Evolutionary conservation across 345 rosid genomes (phyloP), one percentile per base, ranked within the genome.

Genomic region (Melastoma malabathricum): DNA sequence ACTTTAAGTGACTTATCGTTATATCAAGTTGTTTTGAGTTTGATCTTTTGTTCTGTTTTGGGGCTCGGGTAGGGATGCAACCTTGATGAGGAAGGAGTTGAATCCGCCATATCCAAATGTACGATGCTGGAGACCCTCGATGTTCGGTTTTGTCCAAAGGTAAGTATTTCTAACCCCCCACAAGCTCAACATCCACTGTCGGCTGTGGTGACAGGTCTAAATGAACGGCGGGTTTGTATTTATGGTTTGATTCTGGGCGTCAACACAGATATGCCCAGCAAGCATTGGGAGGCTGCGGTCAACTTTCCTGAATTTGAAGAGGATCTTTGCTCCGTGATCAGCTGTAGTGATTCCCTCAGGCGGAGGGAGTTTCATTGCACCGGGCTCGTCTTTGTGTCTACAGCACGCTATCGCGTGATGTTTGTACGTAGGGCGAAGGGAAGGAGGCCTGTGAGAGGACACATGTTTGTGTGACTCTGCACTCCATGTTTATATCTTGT

Each of bases 91-190:
- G 83, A 77, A 61, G 79, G 73, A 16, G 77, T 87, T 49, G 88
- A 79, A 66, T 72, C 64, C 51, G 97, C 98, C 15, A 75, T 88
- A 62, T 77, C 84, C 10, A 78, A 68, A 46, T 92, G 98, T 68
- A 62, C 60, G 55, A 76, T 75, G 71, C 78, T 88, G 68, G 98
- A 92, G 81, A 88, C 97, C 54, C 66, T 92, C 39, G 97, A 92
- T 73, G 84, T 92, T 46, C 97, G 98, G 56, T 76, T 65, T 74
- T 92, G 98, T 65, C 90, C 79, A 1, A 88, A 83, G 95, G 98
- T 79, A 55, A 48, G 29, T 48, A 60, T 16, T 39, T n/a, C 16
- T 18, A 5, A 20, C 43, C n/a, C 25, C 16, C 18, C 9, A 20
- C 31, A 20, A 20, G 7, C 14, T n/a, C 14, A 5, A 23, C n/a